Evolutionary conservation across 495 filamentous ascomycete genomes (phyloP).

Genomic region (Aspergillus homomorphus): DNA sequence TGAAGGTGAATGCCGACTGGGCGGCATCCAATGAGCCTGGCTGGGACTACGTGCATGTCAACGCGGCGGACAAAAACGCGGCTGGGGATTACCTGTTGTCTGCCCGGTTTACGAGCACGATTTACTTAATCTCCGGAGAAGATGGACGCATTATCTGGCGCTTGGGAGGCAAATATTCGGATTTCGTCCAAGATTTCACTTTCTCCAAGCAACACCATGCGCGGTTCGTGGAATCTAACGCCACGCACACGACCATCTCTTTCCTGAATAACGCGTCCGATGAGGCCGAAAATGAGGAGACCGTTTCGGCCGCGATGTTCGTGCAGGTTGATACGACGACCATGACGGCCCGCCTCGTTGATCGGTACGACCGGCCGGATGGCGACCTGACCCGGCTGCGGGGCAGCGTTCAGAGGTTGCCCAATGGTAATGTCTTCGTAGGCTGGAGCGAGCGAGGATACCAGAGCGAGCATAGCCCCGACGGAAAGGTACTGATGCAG

Average conservation of each 20-base stretch:
- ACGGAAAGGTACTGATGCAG: slow-evolving; percentile 52
- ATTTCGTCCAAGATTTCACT: slow-evolving; percentile 45
- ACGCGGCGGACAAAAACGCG: slow-evolving; percentile 42
- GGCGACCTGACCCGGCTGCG: slow-evolving; percentile 54
- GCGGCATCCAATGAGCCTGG: slow-evolving; percentile 24
- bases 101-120: slow-evolving; percentile 51
- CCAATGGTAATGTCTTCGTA: slow-evolving; percentile 53
- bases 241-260: slow-evolving; percentile 49
- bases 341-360: slow-evolving; percentile 43
- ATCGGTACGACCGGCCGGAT: slow-evolving; percentile 46
- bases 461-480: slow-evolving; percentile 52
- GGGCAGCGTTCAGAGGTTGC: slow-evolving; percentile 55
- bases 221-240: slow-evolving; percentile 49
- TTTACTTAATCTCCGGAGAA: slow-evolving; percentile 56
- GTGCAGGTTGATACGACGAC: slow-evolving; percentile 48
- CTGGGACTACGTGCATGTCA: slow-evolving; percentile 44
- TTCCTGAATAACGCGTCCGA: slow-evolving; percentile 56
- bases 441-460: slow-evolving; percentile 59
- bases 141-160: slow-evolving; percentile 58
- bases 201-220: slow-evolving; percentile 63
- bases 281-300: slow-evolving; percentile 36
- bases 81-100: slow-evolving; percentile 58
- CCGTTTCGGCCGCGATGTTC: slow-evolving; percentile 50
- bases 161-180: slow-evolving; percentile 46
- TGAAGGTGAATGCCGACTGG: slow-evolving; percentile 20